phyloP scores from a whole-genome alignment of 2,329 filamentous ascomycete species.

The Periconia digitata region DNA sequence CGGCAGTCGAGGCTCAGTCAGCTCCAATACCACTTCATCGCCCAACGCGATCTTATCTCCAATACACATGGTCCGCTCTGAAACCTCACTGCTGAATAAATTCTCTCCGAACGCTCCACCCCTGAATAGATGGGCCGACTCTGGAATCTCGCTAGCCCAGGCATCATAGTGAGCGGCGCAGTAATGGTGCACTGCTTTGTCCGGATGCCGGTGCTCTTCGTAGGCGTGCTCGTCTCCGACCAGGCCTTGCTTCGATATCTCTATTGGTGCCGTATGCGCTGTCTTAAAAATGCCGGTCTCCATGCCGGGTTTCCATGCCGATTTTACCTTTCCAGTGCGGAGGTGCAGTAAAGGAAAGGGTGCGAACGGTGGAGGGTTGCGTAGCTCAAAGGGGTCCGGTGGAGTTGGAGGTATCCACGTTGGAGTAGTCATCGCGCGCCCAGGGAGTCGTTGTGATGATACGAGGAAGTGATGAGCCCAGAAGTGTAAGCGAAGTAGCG shows the following conservation, averaged over 20 bases:
- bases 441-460: slow-evolving; percentile 5
- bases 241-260: slow-evolving; percentile 54
- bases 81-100: slow-evolving; percentile 59
- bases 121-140: slow-evolving; percentile 54
- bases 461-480: too few relatives aligned
- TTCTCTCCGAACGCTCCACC: slow-evolving; percentile 68
- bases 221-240: slow-evolving; percentile 64
- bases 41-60: slow-evolving; percentile 61
- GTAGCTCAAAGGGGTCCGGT: slow-evolving; percentile 21
- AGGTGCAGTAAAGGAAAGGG: slow-evolving; percentile 58
- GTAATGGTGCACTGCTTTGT: slow-evolving; percentile 66
- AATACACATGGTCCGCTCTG: slow-evolving; percentile 67
- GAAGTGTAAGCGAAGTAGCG: too few relatives aligned
- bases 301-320: slow-evolving; percentile 53
- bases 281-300: slow-evolving; percentile 60
- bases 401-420: slow-evolving; percentile 17
- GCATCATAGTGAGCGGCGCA: slow-evolving; percentile 60
- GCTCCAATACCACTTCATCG: slow-evolving; percentile 55
- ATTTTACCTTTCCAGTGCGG: slow-evolving; percentile 59
- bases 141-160: slow-evolving; percentile 59
- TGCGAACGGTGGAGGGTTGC: slow-evolving; percentile 25
- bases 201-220: slow-evolving; percentile 62
- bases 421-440: slow-evolving; percentile 4
- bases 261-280: slow-evolving; percentile 47
- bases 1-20: slow-evolving; percentile 63